Conservation (phyloP, 495 filamentous ascomycete genomes). For the Xylaria curta region DNA sequence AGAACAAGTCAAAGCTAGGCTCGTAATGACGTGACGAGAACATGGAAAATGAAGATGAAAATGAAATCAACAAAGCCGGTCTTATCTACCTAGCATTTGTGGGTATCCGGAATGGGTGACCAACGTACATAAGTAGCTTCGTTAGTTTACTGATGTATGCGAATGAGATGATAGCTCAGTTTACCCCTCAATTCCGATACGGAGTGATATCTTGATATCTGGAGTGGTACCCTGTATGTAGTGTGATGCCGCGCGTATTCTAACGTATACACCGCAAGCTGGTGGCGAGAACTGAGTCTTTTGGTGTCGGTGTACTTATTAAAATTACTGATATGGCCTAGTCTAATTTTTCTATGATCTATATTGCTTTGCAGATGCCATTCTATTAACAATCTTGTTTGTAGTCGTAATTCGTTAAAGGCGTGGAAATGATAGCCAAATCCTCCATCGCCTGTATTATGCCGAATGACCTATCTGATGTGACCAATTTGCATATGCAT, state of each 20-base stretch:
- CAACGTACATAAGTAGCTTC: not conserved
- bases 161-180: not conserved
- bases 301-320: not conserved
- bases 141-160: not conserved
- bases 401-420: conserved; percentile 14
- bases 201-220: not conserved
- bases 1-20: not conserved
- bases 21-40: not conserved
- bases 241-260: not conserved
- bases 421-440: conserved; percentile 8
- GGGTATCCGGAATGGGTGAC: not conserved
- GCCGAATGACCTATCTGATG: not conserved
- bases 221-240: not conserved
- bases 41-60: not conserved
- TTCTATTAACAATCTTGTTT: not conserved
- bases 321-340: conserved; percentile 1
- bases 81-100: not conserved
- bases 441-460: not conserved
- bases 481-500: conserved; percentile 3
- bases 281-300: not conserved
- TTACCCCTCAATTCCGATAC: not conserved
- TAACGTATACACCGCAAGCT: not conserved
- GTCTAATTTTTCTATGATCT: conserved; percentile 5
- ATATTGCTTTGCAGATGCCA: conserved; percentile 1
- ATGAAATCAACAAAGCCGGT: not conserved